Conservation (phyloP, 2,329 filamentous ascomycete genomes). For the Alternaria gansuensis region DNA sequence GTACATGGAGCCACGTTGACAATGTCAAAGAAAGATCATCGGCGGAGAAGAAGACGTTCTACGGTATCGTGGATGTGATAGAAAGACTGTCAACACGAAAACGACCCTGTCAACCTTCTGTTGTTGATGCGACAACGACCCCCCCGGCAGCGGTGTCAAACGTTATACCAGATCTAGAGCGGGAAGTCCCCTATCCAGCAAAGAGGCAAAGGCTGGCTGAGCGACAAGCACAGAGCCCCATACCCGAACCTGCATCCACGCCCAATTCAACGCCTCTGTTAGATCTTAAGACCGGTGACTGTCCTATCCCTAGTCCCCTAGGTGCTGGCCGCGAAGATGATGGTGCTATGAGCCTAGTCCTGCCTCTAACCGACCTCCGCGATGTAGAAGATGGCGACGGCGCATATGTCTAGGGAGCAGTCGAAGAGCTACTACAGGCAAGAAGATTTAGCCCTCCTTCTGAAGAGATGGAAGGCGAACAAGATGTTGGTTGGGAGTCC, state of each 20-base stretch:
- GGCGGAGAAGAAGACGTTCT: constrained; percentile 17
- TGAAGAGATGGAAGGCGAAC: constrained; percentile 7
- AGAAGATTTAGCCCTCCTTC: constrained; percentile 17
- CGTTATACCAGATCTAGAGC: constrained; percentile 17
- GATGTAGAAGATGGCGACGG: constrained; percentile 12
- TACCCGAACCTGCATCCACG: constrained; percentile 16
- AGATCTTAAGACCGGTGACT: constrained; percentile 3
- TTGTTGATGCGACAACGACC: constrained; percentile 13
- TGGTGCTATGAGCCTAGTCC: constrained; percentile 9
- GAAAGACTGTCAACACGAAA: constrained; percentile 19
- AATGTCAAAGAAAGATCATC: constrained; percentile 14
- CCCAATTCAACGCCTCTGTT: constrained; percentile 16
- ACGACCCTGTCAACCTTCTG: constrained; percentile 19
- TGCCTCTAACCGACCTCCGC: neutral
- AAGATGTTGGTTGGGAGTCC: constrained; percentile 3
- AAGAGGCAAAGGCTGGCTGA: constrained; percentile 21
- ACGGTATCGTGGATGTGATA: constrained; percentile 8
- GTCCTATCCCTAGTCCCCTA: constrained; percentile 9
- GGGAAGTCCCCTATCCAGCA: constrained; percentile 15
- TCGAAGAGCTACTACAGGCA: constrained; percentile 14
- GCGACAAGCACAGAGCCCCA: constrained; percentile 18
- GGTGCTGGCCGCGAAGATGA: constrained; percentile 8
- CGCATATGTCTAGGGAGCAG: constrained; percentile 9
- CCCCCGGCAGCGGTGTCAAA: constrained; percentile 14
- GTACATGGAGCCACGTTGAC: constrained; percentile 15